Conservation (phyloP, 2,329 filamentous ascomycete genomes). For the Akanthomyces dipterigenus region DNA sequence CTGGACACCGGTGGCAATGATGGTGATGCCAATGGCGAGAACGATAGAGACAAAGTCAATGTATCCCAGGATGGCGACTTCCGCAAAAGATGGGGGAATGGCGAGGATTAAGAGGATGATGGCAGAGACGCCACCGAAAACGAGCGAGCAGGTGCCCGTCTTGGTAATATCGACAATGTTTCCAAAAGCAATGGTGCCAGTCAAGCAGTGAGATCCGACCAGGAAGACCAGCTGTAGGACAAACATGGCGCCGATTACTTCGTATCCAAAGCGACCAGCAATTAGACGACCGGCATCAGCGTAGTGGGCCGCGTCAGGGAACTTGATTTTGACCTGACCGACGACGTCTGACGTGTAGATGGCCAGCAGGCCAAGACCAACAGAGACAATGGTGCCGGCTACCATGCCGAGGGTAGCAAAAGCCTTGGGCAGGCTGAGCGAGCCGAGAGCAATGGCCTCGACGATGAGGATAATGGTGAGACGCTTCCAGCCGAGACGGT, state of each 20-base stretch:
- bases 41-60: conserved; percentile 57
- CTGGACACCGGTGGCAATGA: conserved; percentile 55
- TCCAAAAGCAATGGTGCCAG: conserved; percentile 63
- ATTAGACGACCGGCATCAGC: conserved; percentile 61
- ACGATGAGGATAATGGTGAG: conserved; percentile 50
- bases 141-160: conserved; percentile 35
- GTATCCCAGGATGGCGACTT: conserved; percentile 43
- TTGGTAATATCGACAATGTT: conserved; percentile 47
- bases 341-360: conserved; percentile 43
- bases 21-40: conserved; percentile 56
- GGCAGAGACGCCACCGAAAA: conserved; percentile 39
- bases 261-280: conserved; percentile 52
- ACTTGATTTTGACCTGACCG: conserved; percentile 41
- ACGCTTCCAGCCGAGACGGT: conserved; percentile 50
- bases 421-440: conserved; percentile 42
- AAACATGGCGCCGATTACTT: conserved; percentile 56
- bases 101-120: conserved; percentile 39
- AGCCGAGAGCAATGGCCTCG: conserved; percentile 49
- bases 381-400: conserved; percentile 36
- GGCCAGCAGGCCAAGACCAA: conserved; percentile 38
- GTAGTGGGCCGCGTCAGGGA: conserved; percentile 56
- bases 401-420: conserved; percentile 50
- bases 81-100: conserved; percentile 41
- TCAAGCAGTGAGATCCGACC: conserved; percentile 65
- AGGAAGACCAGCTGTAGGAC: conserved; percentile 61